Evolutionary conservation across 1,139 yeast genomes (phyloP).

Genomic region (Magnusiomyces starmeri): DNA sequence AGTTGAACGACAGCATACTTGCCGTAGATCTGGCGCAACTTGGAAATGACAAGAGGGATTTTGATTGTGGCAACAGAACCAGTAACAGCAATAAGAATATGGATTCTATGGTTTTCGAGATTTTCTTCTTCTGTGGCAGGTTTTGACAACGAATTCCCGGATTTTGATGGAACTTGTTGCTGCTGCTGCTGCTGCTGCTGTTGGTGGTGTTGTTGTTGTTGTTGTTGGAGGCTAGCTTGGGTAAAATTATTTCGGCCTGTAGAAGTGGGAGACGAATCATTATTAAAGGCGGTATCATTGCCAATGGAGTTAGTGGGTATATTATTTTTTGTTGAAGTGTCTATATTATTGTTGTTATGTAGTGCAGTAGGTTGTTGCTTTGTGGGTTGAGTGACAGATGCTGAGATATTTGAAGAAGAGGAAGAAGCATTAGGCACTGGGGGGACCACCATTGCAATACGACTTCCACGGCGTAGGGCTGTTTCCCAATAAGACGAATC

Average conservation of each 20-base stretch:
- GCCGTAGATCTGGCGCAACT: slow-evolving; percentile 68
- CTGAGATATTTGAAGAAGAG: not conserved
- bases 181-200: not conserved
- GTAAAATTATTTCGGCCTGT: not conserved
- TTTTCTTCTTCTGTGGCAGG: slow-evolving; percentile 5
- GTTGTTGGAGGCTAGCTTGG: not conserved
- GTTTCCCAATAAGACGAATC: slow-evolving; percentile 3
- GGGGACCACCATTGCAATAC: slow-evolving; percentile 7
- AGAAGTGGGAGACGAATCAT: not conserved
- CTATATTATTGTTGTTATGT: not conserved
- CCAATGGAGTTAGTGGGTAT: not conserved
- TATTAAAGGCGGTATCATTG: not conserved
- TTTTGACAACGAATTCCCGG: too few relatives aligned
- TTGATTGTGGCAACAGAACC: slow-evolving; percentile 96
- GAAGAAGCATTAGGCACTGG: not conserved
- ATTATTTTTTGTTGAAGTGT: not conserved
- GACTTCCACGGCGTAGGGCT: slow-evolving; percentile 4
- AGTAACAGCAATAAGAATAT: slow-evolving; percentile 82
- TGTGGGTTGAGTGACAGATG: not conserved
- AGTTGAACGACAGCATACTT: slow-evolving; percentile 68
- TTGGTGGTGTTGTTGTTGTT: not conserved
- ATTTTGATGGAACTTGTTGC: not conserved
- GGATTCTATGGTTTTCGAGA: slow-evolving; percentile 47
- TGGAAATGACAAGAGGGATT: slow-evolving; percentile 78
- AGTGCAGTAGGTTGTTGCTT: not conserved